Percentiles rank a stretch among this genome's conserved stretches.
Evolutionary conservation across 2,329 filamentous ascomycete species (phyloP).

Genomic region (Stagonosporopsis cucurbitacearum): DNA sequence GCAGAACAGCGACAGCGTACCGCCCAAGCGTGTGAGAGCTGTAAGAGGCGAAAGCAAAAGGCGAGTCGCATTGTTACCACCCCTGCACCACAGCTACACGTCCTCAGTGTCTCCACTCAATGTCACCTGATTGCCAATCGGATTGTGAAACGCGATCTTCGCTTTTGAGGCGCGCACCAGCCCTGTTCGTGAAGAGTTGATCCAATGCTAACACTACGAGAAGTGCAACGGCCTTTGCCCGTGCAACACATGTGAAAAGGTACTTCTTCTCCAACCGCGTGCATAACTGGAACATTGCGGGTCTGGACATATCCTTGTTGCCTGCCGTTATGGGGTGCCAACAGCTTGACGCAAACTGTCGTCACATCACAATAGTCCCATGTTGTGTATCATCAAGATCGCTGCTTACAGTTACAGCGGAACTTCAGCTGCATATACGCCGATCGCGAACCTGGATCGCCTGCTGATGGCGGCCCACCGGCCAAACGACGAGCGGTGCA

Average conservation of each 20-base stretch:
- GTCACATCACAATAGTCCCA: background rate
- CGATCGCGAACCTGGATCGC: constrained; percentile 45
- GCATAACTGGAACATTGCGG: background rate
- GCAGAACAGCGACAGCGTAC: constrained; percentile 68
- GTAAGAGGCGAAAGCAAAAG: constrained; percentile 72
- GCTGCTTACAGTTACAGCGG: constrained; percentile 40
- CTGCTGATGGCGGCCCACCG: constrained; percentile 49
- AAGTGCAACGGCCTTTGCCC: constrained; percentile 66
- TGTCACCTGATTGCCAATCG: background rate
- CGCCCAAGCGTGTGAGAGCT: constrained; percentile 68
- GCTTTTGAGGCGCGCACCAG: background rate
- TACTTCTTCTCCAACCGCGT: constrained; percentile 32
- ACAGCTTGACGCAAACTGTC: background rate
- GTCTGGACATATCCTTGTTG: background rate
- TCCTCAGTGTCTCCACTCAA: background rate
- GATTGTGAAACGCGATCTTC: background rate
- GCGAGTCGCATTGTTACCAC: constrained; percentile 50
- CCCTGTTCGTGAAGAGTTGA: constrained; percentile 1
- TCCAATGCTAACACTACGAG: constrained; percentile 21
- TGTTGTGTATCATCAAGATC: background rate
- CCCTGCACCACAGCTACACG: constrained; percentile 3
- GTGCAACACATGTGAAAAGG: constrained; percentile 65
- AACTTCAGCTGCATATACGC: constrained; percentile 50
- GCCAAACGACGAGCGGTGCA: constrained; percentile 40
- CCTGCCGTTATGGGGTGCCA: background rate